Conservation (phyloP, 352 stramenopile genomes). For the Phytophthora cryptogea region DNA sequence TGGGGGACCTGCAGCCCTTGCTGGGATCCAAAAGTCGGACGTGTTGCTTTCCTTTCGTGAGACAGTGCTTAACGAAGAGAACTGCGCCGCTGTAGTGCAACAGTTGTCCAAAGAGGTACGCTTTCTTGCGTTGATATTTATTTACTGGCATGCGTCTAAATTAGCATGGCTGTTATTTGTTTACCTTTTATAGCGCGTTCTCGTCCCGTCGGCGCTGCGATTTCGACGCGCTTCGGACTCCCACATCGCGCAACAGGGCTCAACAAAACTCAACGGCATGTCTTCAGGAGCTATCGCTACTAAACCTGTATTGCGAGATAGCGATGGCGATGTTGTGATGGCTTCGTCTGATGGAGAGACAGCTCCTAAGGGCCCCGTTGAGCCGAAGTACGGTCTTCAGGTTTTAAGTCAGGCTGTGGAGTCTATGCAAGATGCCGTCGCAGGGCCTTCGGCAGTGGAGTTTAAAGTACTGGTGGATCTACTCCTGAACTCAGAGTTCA, state of each 20-base stretch:
- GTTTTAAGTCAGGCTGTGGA: conserved; percentile 74
- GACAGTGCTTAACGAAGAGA: conserved; percentile 75
- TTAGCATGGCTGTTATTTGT: conserved; percentile 14
- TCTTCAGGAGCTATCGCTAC: not conserved
- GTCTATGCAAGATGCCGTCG: conserved; percentile 82
- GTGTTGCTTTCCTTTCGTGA: conserved; percentile 80
- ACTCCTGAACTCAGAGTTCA: conserved; percentile 79
- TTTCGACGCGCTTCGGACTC: conserved; percentile 69
- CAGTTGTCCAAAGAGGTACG: conserved; percentile 77
- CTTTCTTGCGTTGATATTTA: conserved; percentile 2
- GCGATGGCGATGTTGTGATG: conserved; percentile 78
- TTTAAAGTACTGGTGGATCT: conserved; percentile 79
- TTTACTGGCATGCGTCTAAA: not conserved
- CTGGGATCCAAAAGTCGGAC: conserved; percentile 84
- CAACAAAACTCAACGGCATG: conserved; percentile 21
- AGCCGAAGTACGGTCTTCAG: conserved; percentile 82
- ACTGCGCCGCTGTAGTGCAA: conserved; percentile 77
- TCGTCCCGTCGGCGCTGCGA: conserved; percentile 70
- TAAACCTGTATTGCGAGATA: conserved; percentile 34
- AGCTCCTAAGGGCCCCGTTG: conserved; percentile 31
- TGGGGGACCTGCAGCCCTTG: conserved; percentile 60
- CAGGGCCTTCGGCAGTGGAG: conserved; percentile 52
- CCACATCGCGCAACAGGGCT: conserved; percentile 26
- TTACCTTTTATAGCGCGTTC: conserved; percentile 50
- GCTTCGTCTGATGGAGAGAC: conserved; percentile 27